Conservation (phyloP, 768 basidiomycete species). For the Chlorophyllum brunneum region DNA sequence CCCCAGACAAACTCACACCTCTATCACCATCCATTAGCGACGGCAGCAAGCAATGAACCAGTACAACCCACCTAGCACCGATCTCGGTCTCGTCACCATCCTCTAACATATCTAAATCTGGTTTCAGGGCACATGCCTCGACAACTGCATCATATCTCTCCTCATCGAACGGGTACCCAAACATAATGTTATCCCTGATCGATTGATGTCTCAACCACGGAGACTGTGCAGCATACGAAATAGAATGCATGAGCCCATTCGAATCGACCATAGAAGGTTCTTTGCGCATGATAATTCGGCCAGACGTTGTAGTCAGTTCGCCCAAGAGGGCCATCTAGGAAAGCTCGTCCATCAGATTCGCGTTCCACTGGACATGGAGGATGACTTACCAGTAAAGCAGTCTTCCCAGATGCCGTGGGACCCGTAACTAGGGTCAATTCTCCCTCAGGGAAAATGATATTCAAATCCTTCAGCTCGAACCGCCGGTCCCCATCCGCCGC, state of each 20-base stretch:
- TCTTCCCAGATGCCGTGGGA: conserved; percentile 82
- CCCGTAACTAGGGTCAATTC: conserved; percentile 70
- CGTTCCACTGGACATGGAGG: not conserved
- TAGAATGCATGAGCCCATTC: conserved; percentile 54
- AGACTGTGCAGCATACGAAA: conserved; percentile 73
- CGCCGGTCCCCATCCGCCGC: conserved; percentile 35
- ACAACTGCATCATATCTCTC: conserved; percentile 72
- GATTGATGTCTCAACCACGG: conserved; percentile 71
- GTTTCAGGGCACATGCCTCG: conserved; percentile 78
- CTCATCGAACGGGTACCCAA: conserved; percentile 69
- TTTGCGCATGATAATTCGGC: conserved; percentile 63
- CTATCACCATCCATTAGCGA: conserved; percentile 22
- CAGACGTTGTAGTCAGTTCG: conserved; percentile 56
- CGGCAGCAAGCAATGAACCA: not conserved
- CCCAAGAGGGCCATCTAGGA: conserved; percentile 65
- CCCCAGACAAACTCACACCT: conserved; percentile 75
- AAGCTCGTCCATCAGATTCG: not conserved
- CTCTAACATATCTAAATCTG: conserved; percentile 81
- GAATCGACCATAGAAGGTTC: conserved; percentile 54
- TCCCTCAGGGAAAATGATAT: conserved; percentile 68
- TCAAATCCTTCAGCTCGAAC: conserved; percentile 68
- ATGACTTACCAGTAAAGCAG: conserved; percentile 59
- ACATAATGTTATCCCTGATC: conserved; percentile 79
- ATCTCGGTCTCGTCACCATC: conserved; percentile 87
- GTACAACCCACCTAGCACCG: conserved; percentile 48